Evolutionary conservation across 768 basidiomycete species (phyloP).

Genomic region (Pleurotus pulmonarius): DNA sequence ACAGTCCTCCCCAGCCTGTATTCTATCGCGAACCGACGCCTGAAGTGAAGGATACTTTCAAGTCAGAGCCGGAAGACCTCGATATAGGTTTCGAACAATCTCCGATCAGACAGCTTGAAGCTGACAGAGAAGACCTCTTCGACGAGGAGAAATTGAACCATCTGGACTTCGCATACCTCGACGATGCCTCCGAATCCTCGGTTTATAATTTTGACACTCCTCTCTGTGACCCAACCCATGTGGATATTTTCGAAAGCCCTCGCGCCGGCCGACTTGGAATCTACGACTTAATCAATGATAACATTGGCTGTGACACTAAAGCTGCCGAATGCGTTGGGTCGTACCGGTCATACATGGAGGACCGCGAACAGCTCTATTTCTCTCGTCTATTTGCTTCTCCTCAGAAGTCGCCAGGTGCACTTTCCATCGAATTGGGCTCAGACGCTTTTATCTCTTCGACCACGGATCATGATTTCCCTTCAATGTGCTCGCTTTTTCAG

Average conservation of each 20-base stretch:
- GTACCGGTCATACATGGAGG: constrained; percentile 49
- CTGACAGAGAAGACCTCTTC: not conserved
- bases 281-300: constrained; percentile 48
- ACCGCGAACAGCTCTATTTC: constrained; percentile 42
- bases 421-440: too few relatives aligned
- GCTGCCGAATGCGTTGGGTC: constrained; percentile 49
- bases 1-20: too few relatives aligned
- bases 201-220: not conserved
- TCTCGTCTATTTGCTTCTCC: constrained; percentile 30
- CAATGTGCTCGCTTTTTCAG: too few relatives aligned
- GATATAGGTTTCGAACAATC: too few relatives aligned
- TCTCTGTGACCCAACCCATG: not conserved
- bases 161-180: not conserved
- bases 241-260: not conserved
- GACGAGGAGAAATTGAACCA: not conserved
- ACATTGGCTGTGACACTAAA: constrained; percentile 40
- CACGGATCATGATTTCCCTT: too few relatives aligned
- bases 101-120: too few relatives aligned
- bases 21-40: too few relatives aligned
- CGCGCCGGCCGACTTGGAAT: constrained; percentile 38
- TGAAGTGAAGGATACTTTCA: too few relatives aligned
- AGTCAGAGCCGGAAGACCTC: too few relatives aligned
- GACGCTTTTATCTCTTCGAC: too few relatives aligned
- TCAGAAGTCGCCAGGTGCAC: not conserved
- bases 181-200: not conserved